Conservation (phyloP, 2,329 filamentous ascomycete genomes). For the Claviceps paspali region DNA sequence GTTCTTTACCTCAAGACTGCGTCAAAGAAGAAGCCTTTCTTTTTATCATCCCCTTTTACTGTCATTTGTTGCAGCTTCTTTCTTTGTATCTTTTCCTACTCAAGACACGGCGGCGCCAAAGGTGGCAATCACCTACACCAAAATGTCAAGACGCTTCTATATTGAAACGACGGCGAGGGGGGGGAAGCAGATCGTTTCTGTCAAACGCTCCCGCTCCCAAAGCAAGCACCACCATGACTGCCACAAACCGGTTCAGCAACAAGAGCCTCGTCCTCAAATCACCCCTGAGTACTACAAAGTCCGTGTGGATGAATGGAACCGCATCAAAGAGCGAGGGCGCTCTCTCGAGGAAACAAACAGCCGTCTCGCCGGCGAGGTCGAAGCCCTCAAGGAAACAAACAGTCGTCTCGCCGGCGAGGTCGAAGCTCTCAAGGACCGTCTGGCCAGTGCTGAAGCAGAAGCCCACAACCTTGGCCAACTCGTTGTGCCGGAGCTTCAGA, state of each 20-base stretch:
- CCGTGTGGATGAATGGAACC: conserved; percentile 21
- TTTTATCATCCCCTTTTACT: no score
- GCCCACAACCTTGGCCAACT: conserved; percentile 17
- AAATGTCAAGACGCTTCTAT: conserved; percentile 22
- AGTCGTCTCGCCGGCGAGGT: conserved; percentile 18
- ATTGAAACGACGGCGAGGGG: conserved; percentile 21
- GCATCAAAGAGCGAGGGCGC: conserved; percentile 21
- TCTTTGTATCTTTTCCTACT: no score
- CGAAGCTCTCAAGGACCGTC: conserved; percentile 19
- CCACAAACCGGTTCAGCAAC: conserved; percentile 15
- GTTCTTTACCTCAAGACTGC: no score
- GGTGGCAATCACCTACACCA: neutral
- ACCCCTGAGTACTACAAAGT: conserved; percentile 20
- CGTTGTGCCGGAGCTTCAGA: conserved; percentile 21
- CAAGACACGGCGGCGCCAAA: conserved; percentile 1
- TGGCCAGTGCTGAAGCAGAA: conserved; percentile 21
- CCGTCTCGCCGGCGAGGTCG: conserved; percentile 17
- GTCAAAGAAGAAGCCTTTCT: no score
- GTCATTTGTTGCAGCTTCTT: no score
- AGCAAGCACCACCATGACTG: conserved; percentile 7
- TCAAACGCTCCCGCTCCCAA: conserved; percentile 25
- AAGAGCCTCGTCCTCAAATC: conserved; percentile 12
- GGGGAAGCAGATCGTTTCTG: conserved; percentile 20
- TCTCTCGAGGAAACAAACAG: conserved; percentile 21
- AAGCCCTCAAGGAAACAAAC: conserved; percentile 21